phyloP scores from a whole-genome alignment of 2,329 filamentous ascomycete species.

The Colletotrichum chrysophilum region DNA sequence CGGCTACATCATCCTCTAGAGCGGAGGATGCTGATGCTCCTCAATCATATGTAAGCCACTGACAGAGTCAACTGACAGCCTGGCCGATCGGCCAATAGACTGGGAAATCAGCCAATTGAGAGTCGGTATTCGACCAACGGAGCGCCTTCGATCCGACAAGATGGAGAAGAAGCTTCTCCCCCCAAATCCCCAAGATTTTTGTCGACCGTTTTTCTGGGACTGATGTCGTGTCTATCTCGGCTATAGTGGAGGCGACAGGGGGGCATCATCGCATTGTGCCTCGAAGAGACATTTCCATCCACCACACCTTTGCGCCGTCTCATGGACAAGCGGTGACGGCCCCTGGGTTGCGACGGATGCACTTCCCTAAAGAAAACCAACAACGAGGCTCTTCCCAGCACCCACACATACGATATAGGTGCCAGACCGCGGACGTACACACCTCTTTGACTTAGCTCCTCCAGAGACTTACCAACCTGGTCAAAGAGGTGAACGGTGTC shows the following conservation, averaged over 20 bases:
- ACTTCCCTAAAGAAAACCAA: not conserved
- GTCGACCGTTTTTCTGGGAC: not conserved
- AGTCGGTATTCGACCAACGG: not conserved
- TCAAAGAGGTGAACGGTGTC: not conserved
- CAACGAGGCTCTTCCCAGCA: not conserved
- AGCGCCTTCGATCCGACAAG: not conserved
- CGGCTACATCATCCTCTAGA: slow-evolving; percentile 12
- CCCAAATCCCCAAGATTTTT: not conserved
- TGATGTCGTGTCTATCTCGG: not conserved
- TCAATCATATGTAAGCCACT: not conserved
- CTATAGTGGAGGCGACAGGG: not conserved
- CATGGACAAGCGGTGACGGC: slow-evolving; percentile 3
- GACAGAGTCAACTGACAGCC: not conserved
- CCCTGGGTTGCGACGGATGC: not conserved
- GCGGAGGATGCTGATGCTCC: not conserved
- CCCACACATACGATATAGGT: not conserved
- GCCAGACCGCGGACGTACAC: not conserved
- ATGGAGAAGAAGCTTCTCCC: not conserved
- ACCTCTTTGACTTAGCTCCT: not conserved
- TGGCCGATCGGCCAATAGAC: not conserved
- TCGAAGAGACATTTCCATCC: not conserved
- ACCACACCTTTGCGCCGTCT: not conserved
- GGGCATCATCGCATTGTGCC: not conserved
- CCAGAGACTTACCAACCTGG: not conserved
- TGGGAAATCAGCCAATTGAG: not conserved